Evolutionary conservation across 2,329 filamentous ascomycete species (phyloP).

Genomic region (Ophiocordyceps australis): DNA sequence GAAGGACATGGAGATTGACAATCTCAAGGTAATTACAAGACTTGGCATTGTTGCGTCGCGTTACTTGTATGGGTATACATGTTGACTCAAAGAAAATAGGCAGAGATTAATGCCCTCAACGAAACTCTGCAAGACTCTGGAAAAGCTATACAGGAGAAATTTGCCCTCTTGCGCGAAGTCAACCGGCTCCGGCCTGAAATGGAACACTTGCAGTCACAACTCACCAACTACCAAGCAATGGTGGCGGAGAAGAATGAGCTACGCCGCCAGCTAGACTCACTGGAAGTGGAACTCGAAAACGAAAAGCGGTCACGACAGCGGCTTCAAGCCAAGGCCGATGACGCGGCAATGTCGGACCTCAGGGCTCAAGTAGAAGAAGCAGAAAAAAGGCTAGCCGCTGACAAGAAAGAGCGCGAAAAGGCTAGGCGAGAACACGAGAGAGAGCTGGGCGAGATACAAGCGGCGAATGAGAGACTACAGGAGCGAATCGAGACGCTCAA

Average conservation of each 20-base stretch:
- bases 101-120: constrained; percentile 53
- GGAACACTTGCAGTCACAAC: constrained; percentile 35
- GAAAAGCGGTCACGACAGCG: constrained; percentile 33
- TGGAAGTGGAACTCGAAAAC: constrained; percentile 69
- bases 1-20: constrained; percentile 27
- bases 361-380: constrained; percentile 15
- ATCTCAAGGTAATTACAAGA: constrained; percentile 24
- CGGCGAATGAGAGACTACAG: constrained; percentile 46
- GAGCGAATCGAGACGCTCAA: constrained; percentile 52
- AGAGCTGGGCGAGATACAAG: constrained; percentile 40
- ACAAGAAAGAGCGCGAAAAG: constrained; percentile 27
- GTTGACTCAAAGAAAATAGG: too few species aligned
- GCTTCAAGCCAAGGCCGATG: constrained; percentile 10
- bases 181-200: constrained; percentile 34
- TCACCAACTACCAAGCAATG: constrained; percentile 43
- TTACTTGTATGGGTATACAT: too few species aligned
- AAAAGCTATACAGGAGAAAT: constrained; percentile 45
- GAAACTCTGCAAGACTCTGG: constrained; percentile 49
- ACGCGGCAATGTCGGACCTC: constrained; percentile 24
- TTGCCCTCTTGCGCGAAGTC: constrained; percentile 31
- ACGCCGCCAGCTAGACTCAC: constrained; percentile 56
- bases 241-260: constrained; percentile 65
- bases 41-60: too few species aligned
- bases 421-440: constrained; percentile 27
- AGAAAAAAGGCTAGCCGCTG: constrained; percentile 17